phyloP scores from a whole-genome alignment of 2,329 filamentous ascomycete genomes.

The Aciculosporium take region DNA sequence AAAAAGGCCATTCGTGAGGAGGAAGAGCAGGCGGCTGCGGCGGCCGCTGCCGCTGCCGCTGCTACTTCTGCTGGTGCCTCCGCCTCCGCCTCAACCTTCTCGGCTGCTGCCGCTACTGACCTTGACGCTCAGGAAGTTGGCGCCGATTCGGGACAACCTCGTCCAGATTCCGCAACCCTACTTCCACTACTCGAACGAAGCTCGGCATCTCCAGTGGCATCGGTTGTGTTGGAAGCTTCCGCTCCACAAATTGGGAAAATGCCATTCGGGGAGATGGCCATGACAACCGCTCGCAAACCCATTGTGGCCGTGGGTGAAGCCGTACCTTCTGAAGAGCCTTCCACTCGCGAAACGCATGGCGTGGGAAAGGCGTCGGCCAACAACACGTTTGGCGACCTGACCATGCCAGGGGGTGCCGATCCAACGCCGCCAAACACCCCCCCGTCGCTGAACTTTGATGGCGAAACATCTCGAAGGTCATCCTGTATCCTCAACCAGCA shows the following conservation, averaged over 20 bases:
- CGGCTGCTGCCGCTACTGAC: constrained; percentile 17
- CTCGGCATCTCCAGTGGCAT: constrained; percentile 30
- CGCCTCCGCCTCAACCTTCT: too few relatives aligned
- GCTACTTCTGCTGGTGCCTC: constrained; percentile 20
- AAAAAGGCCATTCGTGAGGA: constrained; percentile 60
- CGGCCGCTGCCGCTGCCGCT: not conserved
- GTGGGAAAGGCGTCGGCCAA: constrained; percentile 34
- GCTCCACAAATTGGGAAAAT: constrained; percentile 20
- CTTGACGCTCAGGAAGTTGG: constrained; percentile 14
- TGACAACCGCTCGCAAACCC: constrained; percentile 74
- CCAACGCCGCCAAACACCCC: constrained; percentile 49
- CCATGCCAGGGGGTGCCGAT: constrained; percentile 33
- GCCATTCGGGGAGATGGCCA: constrained; percentile 38
- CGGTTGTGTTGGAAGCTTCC: constrained; percentile 21
- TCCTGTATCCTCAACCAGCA: constrained; percentile 41
- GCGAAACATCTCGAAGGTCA: constrained; percentile 37
- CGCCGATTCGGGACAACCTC: constrained; percentile 9
- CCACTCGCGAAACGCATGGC: constrained; percentile 34
- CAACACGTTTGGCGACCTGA: constrained; percentile 38
- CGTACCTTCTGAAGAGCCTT: constrained; percentile 30
- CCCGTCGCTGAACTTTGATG: constrained; percentile 27
- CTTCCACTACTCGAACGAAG: constrained; percentile 23
- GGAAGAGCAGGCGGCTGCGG: constrained; percentile 21
- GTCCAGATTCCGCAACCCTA: constrained; percentile 14
- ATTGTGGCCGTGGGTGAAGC: constrained; percentile 76